Percentiles rank a stretch among this genome's conserved stretches.
These are phyloP conservation scores for Syzygium jambos DNA, from an alignment of 345 rosid genomes.

Conservation along the genomic window DNA sequence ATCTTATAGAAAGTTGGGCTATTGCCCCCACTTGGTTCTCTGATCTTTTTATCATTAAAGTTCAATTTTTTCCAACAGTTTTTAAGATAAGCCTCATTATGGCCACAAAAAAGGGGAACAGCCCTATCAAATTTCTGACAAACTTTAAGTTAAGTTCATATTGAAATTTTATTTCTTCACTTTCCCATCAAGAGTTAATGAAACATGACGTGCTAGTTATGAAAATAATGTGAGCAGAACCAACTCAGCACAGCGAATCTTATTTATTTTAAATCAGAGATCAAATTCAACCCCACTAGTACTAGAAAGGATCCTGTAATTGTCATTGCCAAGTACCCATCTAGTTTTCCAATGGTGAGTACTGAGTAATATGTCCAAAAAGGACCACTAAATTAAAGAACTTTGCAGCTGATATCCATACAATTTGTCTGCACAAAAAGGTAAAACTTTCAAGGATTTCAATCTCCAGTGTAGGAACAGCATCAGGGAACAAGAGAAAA, in stretches of 20 bases:
- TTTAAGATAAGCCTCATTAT: background rate
- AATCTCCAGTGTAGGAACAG: background rate
- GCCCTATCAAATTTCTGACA: background rate
- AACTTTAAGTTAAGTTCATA: background rate
- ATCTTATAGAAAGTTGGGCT: background rate
- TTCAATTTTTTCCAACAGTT: background rate
- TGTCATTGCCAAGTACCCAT: background rate
- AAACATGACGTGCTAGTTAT: background rate
- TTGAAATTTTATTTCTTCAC: background rate
- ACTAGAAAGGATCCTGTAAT: background rate
- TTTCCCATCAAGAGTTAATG: background rate
- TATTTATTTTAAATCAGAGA: background rate
- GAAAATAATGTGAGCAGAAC: background rate
- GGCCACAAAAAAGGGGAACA: background rate
- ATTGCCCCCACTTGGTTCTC: background rate
- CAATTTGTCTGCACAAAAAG: background rate
- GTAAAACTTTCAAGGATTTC: background rate
- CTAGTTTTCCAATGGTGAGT: background rate
- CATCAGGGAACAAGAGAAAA: background rate
- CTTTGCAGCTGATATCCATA: background rate
- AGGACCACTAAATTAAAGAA: background rate
- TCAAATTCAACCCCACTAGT: background rate
- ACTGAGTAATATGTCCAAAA: background rate
- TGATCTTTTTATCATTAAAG: background rate
- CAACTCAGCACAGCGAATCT: background rate